Percentiles rank a stretch among this genome's conserved stretches.
Evolutionary conservation across 108 stramenopile species (phyloP).

Genomic region (Skeletonema costatum): DNA sequence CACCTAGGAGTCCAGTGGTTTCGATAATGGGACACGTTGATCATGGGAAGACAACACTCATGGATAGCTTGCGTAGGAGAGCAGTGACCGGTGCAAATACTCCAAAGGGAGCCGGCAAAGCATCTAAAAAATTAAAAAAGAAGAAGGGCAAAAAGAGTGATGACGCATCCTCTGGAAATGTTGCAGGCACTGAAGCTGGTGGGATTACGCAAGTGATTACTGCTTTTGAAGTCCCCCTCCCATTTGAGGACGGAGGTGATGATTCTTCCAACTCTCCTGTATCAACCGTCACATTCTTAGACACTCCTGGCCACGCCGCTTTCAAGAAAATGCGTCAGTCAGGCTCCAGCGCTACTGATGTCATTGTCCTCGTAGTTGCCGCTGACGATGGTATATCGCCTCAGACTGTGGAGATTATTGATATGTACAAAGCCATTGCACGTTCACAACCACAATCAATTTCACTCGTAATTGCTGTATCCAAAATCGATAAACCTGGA

Average conservation of each 20-base stretch:
- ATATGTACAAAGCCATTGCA: slow-evolving; percentile 89
- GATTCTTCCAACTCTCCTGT: slow-evolving; percentile 6
- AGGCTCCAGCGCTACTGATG: slow-evolving; percentile 92
- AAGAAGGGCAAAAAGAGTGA: slow-evolving; percentile 30
- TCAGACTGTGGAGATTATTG: slow-evolving; percentile 94
- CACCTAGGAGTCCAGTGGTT: slow-evolving; percentile 76
- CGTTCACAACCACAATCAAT: slow-evolving; percentile 67
- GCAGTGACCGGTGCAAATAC: slow-evolving; percentile 29
- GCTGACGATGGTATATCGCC: slow-evolving; percentile 95
- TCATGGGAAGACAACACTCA: slow-evolving; percentile 91
- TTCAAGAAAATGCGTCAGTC: slow-evolving; percentile 93
- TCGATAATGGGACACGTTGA: slow-evolving; percentile 92
- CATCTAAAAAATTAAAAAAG: slow-evolving; percentile 8
- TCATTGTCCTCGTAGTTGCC: slow-evolving; percentile 95
- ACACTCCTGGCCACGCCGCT: slow-evolving; percentile 98
- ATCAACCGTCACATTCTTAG: slow-evolving; percentile 90
- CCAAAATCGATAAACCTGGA: slow-evolving; percentile 94
- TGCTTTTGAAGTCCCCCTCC: slow-evolving; percentile 85
- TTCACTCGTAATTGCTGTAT: slow-evolving; percentile 92
- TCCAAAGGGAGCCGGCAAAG: slow-evolving; percentile 7
- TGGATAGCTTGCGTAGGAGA: slow-evolving; percentile 70
- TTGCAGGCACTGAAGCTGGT: slow-evolving; percentile 95
- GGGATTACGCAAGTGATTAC: slow-evolving; percentile 98
- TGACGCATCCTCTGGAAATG: slow-evolving; percentile 31
- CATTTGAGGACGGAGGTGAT: slow-evolving; percentile 20